These are phyloP conservation scores for Marasmius tenuissimus DNA, from an alignment of 1,284 basidiomycete genomes.

Conservation along the genomic window DNA sequence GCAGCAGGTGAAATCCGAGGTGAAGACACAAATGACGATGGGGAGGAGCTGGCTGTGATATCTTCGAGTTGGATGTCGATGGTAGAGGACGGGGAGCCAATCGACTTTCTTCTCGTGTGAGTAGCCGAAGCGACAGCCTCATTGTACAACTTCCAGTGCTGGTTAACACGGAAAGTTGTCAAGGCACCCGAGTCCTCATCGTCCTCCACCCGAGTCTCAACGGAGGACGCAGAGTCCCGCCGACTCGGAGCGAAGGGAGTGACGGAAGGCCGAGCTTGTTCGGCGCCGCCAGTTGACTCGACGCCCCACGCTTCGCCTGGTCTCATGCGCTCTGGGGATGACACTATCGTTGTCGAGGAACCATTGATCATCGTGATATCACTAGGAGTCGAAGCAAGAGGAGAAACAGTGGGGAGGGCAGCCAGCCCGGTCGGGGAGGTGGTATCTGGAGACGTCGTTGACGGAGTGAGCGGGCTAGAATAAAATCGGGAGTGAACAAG, in stretches of 20 bases:
- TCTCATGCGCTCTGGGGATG: constrained; percentile 13
- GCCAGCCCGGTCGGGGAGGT: constrained; percentile 24
- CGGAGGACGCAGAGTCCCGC: background rate
- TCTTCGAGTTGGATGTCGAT: background rate
- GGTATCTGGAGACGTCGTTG: constrained; percentile 14
- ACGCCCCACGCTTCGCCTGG: background rate
- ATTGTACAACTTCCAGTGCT: background rate
- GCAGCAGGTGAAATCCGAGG: background rate
- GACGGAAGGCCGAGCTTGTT: background rate
- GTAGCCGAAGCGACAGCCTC: background rate
- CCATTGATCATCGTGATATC: constrained; percentile 4
- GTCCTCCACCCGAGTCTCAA: background rate
- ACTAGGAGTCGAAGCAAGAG: constrained; percentile 18
- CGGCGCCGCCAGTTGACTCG: background rate
- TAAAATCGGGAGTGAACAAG: background rate
- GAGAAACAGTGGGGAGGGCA: constrained; percentile 20
- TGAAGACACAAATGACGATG: background rate
- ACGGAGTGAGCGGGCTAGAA: background rate
- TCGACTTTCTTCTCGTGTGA: too few species aligned
- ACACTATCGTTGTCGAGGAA: background rate
- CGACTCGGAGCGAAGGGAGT: background rate
- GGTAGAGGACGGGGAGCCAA: background rate
- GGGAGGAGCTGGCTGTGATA: background rate
- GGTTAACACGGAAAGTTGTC: background rate
- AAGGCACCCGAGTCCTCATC: background rate